Evolutionary conservation across 2,329 filamentous ascomycete species (phyloP).

Genomic region (Neurospora sp.): DNA sequence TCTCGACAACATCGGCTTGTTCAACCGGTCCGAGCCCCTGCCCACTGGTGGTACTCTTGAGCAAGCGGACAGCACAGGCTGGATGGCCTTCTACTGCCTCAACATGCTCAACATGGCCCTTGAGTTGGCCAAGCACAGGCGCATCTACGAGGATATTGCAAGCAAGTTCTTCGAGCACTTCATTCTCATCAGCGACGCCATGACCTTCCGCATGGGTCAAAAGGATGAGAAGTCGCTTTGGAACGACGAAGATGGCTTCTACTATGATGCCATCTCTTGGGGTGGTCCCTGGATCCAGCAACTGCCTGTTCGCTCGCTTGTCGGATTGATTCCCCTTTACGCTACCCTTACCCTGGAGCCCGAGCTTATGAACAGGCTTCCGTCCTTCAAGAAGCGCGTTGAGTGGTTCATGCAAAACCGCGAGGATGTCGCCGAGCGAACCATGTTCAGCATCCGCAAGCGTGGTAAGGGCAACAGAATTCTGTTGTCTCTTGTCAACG

Average conservation of each 20-base stretch:
- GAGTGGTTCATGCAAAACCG: slow-evolving; percentile 91
- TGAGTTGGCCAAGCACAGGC: slow-evolving; percentile 87
- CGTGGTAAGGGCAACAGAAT: slow-evolving; percentile 85
- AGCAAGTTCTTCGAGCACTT: slow-evolving; percentile 99
- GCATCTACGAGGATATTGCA: slow-evolving; percentile 92
- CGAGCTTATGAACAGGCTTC: slow-evolving; percentile 83
- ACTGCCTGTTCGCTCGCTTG: slow-evolving; percentile 81
- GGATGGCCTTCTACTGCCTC: slow-evolving; percentile 97
- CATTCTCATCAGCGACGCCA: slow-evolving; percentile 93
- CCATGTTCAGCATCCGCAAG: slow-evolving; percentile 86
- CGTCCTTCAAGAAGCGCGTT: slow-evolving; percentile 83
- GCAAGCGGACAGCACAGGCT: slow-evolving; percentile 94
- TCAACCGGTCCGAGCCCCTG: slow-evolving; percentile 91
- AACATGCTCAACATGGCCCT: slow-evolving; percentile 96
- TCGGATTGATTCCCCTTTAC: slow-evolving; percentile 88
- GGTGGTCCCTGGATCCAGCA: slow-evolving; percentile 90
- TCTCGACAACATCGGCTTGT: slow-evolving; percentile 92
- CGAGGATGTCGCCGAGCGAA: slow-evolving; percentile 78
- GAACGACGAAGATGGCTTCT: slow-evolving; percentile 96
- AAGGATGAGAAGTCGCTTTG: slow-evolving; percentile 75
- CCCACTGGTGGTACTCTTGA: slow-evolving; percentile 89
- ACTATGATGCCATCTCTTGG: slow-evolving; percentile 97
- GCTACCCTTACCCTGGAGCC: slow-evolving; percentile 88
- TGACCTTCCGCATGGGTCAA: slow-evolving; percentile 68
- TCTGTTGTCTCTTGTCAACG: slow-evolving; percentile 81